phyloP scores from a whole-genome alignment of 192 early-diverging fungal genomes.

The Martensiomyces pterosporus region DNA sequence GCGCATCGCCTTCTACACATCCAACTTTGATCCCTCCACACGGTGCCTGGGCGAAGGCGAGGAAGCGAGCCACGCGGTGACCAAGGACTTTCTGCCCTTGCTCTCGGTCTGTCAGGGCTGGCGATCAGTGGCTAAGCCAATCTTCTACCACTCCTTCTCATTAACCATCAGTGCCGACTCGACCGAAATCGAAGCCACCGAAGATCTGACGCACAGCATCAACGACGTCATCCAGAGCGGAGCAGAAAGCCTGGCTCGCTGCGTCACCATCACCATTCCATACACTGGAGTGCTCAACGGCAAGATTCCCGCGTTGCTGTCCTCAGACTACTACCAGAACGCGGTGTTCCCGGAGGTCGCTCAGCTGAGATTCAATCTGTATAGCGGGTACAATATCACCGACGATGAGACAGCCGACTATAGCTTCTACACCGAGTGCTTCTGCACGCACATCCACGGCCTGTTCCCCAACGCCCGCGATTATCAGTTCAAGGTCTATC shows the following conservation, averaged over 20 bases:
- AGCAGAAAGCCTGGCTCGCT: slow-evolving; percentile 32
- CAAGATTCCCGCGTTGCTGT: slow-evolving; percentile 18
- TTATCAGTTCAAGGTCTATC: slow-evolving; percentile 33
- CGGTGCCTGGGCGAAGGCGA: background rate
- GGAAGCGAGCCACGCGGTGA: slow-evolving; percentile 19
- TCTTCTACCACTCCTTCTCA: slow-evolving; percentile 35
- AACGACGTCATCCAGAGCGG: slow-evolving; percentile 17
- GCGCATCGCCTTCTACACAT: slow-evolving; percentile 28
- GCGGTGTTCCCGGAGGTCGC: slow-evolving; percentile 27
- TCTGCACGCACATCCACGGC: slow-evolving; percentile 11
- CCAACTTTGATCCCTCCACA: slow-evolving; percentile 1
- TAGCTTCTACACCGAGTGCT: slow-evolving; percentile 9
- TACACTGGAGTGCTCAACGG: slow-evolving; percentile 40
- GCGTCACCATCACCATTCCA: slow-evolving; percentile 28
- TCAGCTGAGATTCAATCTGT: slow-evolving; percentile 33
- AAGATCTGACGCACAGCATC: slow-evolving; percentile 26
- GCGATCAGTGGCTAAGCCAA: slow-evolving; percentile 22
- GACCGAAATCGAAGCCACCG: slow-evolving; percentile 19
- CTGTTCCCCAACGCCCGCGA: slow-evolving; percentile 26
- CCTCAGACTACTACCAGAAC: slow-evolving; percentile 11
- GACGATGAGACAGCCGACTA: slow-evolving; percentile 32
- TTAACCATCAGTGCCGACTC: slow-evolving; percentile 36
- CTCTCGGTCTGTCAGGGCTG: slow-evolving; percentile 34
- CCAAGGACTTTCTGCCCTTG: slow-evolving; percentile 13
- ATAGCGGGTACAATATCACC: slow-evolving; percentile 25